Conservation (phyloP, 164 flowering plant genomes). For the Vitis cinerea region DNA sequence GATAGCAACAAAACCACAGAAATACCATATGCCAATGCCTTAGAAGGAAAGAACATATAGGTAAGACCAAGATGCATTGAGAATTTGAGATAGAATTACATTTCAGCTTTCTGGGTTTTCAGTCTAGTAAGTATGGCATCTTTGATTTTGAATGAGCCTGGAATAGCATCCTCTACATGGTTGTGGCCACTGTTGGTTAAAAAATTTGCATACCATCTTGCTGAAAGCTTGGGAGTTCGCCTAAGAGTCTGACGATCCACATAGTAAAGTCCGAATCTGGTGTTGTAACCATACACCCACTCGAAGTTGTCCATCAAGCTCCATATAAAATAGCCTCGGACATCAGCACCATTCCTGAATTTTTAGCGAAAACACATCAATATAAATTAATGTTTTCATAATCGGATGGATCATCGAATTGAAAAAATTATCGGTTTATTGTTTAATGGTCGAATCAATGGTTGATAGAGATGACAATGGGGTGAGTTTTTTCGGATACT, state of each 20-base stretch:
- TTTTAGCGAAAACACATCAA: neutral
- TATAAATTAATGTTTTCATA: no score
- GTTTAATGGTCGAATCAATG: no score
- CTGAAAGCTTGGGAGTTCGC: constrained; percentile 55
- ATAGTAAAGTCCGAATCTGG: constrained; percentile 47
- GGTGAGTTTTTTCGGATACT: no score
- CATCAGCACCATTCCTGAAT: constrained; percentile 56
- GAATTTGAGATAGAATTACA: neutral
- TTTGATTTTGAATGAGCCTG: neutral
- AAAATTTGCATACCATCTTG: constrained; percentile 48
- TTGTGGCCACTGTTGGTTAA: constrained; percentile 15
- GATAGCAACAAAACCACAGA: no score
- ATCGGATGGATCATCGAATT: no score
- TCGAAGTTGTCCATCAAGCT: constrained; percentile 59
- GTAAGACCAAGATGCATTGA: no score
- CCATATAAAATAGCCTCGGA: constrained; percentile 65
- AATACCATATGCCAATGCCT: no score
- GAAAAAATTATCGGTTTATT: no score
- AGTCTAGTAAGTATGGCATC: neutral
- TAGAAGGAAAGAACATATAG: no score
- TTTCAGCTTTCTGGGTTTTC: neutral
- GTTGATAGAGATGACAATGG: no score
- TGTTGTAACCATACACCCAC: constrained; percentile 46
- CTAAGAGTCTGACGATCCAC: constrained; percentile 44
- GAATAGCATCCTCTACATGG: neutral